phyloP scores from a whole-genome alignment of 805 yeast species.

The Candida morakotiae region DNA sequence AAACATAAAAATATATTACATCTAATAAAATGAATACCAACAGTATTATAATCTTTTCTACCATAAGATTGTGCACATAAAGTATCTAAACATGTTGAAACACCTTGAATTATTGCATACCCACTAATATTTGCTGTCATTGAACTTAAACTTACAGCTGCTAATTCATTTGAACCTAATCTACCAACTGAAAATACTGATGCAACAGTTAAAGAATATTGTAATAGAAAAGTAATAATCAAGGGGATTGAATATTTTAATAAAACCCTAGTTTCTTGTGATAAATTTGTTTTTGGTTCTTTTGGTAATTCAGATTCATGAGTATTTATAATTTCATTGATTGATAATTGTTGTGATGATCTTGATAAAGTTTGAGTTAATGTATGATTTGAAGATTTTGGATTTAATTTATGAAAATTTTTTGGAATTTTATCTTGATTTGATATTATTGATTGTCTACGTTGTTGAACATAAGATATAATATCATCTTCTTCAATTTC shows the following conservation, averaged over 20 bases:
- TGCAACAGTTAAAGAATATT: constrained; percentile 70
- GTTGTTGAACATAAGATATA: constrained; percentile 33
- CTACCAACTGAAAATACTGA: constrained; percentile 76
- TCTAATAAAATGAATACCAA: constrained; percentile 65
- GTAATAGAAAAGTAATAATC: constrained; percentile 62
- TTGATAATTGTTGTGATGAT: constrained; percentile 10
- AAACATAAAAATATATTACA: constrained; percentile 55
- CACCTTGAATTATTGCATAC: constrained; percentile 70
- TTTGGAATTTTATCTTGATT: constrained; percentile 20
- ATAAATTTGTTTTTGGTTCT: constrained; percentile 42
- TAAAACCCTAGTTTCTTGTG: constrained; percentile 37
- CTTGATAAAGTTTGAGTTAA: constrained; percentile 7
- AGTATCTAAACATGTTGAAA: constrained; percentile 76
- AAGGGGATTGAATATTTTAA: constrained; percentile 50
- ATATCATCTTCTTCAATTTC: constrained; percentile 29
- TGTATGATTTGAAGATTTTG: not conserved
- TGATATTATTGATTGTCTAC: constrained; percentile 36
- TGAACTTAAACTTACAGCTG: constrained; percentile 70
- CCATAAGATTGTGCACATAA: constrained; percentile 78
- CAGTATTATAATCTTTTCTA: constrained; percentile 56
- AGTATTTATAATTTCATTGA: constrained; percentile 18
- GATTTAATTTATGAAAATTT: constrained; percentile 5
- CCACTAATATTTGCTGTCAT: constrained; percentile 80
- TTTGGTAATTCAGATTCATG: constrained; percentile 16
- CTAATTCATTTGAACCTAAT: constrained; percentile 65